These are phyloP conservation scores for Syzygium malaccense DNA, from an alignment of 441 rosid species.

Conservation along the genomic window DNA sequence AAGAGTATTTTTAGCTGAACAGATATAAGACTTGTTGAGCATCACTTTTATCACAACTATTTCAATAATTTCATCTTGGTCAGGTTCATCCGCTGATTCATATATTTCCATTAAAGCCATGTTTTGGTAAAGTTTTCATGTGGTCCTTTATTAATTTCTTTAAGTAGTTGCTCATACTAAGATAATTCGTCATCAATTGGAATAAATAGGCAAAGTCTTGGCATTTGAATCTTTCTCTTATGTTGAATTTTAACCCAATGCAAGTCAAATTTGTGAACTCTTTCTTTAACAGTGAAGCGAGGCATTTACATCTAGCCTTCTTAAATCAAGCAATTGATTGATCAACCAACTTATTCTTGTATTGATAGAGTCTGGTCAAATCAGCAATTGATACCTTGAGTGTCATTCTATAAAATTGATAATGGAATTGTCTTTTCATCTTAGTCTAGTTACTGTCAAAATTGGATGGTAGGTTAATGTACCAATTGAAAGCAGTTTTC, in stretches of 20 bases:
- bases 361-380: neutral
- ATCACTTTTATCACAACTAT: neutral
- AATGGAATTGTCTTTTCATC: neutral
- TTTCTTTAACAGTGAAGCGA: neutral
- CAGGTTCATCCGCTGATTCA: neutral
- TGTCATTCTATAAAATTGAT: neutral
- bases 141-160: neutral
- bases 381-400: neutral
- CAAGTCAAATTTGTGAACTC: neutral
- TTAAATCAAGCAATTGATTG: neutral
- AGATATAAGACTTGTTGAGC: neutral
- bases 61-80: neutral
- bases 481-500: neutral
- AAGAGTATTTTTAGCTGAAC: neutral
- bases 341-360: neutral
- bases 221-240: neutral
- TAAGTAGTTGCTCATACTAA: neutral
- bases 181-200: neutral
- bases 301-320: neutral
- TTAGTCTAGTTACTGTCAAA: neutral
- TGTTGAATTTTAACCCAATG: neutral
- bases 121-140: neutral
- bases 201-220: neutral
- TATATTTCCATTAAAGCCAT: neutral
- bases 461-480: neutral